Base-by-base conservation (phyloP, 2,329 filamentous ascomycete species). In the Cryphonectria carpinicola region DNA sequence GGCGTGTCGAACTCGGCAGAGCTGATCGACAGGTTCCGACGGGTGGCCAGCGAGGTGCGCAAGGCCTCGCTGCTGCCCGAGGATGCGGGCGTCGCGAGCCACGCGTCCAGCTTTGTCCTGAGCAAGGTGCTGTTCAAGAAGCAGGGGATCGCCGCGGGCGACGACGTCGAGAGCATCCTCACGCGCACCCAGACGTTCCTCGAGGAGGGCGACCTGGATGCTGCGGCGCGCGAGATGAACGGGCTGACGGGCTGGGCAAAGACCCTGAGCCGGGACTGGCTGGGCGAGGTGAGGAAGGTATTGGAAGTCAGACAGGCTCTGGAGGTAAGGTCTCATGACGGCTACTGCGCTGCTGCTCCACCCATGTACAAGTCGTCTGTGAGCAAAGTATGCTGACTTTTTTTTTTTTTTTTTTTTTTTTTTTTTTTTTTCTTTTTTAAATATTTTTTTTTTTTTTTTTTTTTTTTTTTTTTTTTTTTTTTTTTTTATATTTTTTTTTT, bases 71-170 rank as follows among this genome's bases (percentile, higher is more conserved):
- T 99, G 66, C 87, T 99, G 22, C 96, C 96, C 19, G 95, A 97
- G 74, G 92, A 98, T 77, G 96, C 96, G 0, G 96, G 96, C 75
- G 93, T 99, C 37, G 95, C 96, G 28, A 96, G 93, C 77, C 96
- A 99, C 80, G 94, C 95, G 3, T 95, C 94, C 60, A 96, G 93
- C 80, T 92, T 93, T 80, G 86, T 97, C 63, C 85, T 99, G 76
- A 97, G 93, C 85, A 97, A 97, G 84, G 87, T 98, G 67, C 90
- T 98, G 84, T 98, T 99, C 88, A 94, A 94, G 86, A 98, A 98
- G 88, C 90, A 92, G 78, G 93, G 92, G 13, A 85, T 96, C 63
- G 92, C 94, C 0, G 90, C 90, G 35, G 94, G 95, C 28, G 88
- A 93, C 76, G 95, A 98, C 78, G 95, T 98, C 32, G 96, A 99